Evolutionary conservation across 306 rosid species (phyloP), one percentile per base, ranked within the genome.

Genomic region (Lagenaria siceraria): DNA sequence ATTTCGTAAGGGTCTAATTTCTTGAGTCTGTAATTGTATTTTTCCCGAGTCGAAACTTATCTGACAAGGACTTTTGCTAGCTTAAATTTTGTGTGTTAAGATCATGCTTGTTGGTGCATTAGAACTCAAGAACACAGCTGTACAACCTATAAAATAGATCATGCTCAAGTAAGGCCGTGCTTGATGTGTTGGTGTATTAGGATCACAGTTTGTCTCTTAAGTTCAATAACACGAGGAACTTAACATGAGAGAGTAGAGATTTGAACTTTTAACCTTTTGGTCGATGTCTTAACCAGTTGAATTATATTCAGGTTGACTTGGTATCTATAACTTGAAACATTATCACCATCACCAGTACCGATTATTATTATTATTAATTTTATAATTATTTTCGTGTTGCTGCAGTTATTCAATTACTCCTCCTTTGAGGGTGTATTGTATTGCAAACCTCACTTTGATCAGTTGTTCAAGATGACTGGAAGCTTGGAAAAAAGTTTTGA

Each of bases 401-500:
- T 87, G 84, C 93, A 95, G 99, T 85, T 95, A 77, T 83, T 96
- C 80, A 92, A 95, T 54, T 95, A 87, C 84, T 83, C 90, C 74
- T 95, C 97, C 51, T 90, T 90, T 64, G 97, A 95, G 86, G 96
- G 99, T 40, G 92, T 92, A 59, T 74, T 92, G 22, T 95, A 95
- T 69, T 95, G 97, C 78, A 95, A 95, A 85, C 99, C 99, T 84
- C 97, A 95, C 88, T 95, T 87, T 79, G 91, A 88, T 82, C 97
- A 95, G 85, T 92, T 95, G 49, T 85, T 90, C 38, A 95, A 92
- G 90, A 88, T 79, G 92, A 95, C 97, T 6, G 99, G 99, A 35
- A 92, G 96, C 88, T 95, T 95, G 87, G 91, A 95, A 63, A 95
- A 92, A 81, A 95, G 97, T 83, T 95, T 95, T 79, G 97, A 95